Base-by-base conservation (phyloP, 768 basidiomycete species). In the Lentinula sp. region DNA sequence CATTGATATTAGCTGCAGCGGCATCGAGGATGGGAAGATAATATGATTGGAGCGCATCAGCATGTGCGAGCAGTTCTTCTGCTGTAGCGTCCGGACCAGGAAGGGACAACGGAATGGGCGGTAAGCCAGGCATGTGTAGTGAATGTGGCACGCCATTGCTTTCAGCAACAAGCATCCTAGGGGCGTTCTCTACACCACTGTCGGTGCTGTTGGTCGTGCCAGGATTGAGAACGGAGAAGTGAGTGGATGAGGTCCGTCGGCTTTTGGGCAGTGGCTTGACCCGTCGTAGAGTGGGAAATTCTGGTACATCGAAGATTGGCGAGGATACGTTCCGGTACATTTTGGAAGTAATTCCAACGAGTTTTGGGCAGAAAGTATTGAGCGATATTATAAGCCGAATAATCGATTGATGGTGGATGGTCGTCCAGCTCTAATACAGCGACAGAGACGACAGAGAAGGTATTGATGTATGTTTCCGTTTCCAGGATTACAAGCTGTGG, bases 211-310 rank as follows among this genome's bases (percentile, higher is more conserved):
- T 48, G n/a, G 23, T 31, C 4, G 28, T 23, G 28, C 55, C 23
- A n/a, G 37, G 21, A 23, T 23, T 23, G 31, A 51, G 28, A 23
- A 56, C 10, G 23, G 23, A 45, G 8, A 42, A n/a, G 21, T 48
- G 23, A 11, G 50, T 21, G 28, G 57, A 28, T 23, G 45, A 49
- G 6, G 49, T 52, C 62, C 86, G 83, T 63, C 86, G 80, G 65
- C 90, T 83, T 75, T 90, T 91, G 31, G 91, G 89, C 45, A 91
- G 79, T 43, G 91, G 90, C 70, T 90, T 91, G 67, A 91, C 80
- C 64, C 85, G 78, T 65, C 89, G 80, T 57, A 84, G 74, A 42
- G 81, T 71, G 46, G 83, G 82, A 69, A 85, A 82, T 68, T 87
- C 86, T 65, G 85, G 80, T 60, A 79, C 75, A 73, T 88, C 87